A percentile compares a stretch with the other conserved stretches of the same genome.
phyloP scores from a whole-genome alignment of 2,329 filamentous ascomycete species.

The Colletotrichum sublineola region DNA sequence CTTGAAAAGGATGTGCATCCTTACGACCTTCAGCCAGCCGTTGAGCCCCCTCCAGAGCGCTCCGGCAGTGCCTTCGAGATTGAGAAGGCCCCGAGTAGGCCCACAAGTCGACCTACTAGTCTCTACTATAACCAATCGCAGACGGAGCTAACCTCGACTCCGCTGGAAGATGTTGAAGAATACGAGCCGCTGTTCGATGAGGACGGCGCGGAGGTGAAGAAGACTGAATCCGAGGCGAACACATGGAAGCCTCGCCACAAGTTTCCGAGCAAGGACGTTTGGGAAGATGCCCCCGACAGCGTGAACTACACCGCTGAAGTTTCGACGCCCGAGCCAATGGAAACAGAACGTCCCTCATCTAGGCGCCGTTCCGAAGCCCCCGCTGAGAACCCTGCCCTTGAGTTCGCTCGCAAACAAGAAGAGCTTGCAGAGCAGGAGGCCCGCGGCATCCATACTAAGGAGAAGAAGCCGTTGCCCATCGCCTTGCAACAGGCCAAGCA shows the following conservation, averaged over 20 bases:
- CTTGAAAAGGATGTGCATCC: conserved; percentile 78
- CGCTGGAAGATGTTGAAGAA: conserved; percentile 89
- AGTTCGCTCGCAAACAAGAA: conserved; percentile 76
- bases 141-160: conserved; percentile 71
- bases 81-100: conserved; percentile 71
- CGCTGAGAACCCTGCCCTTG: conserved; percentile 67
- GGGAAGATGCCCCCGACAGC: conserved; percentile 95
- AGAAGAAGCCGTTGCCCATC: conserved; percentile 55
- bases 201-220: conserved; percentile 64
- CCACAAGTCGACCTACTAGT: conserved; percentile 74
- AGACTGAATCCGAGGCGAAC: conserved; percentile 56
- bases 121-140: conserved; percentile 69
- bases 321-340: conserved; percentile 76
- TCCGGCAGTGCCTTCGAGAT: conserved; percentile 70
- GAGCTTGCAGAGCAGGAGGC: conserved; percentile 72
- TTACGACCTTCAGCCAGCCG: conserved; percentile 81
- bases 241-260: conserved; percentile 71
- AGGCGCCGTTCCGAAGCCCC: conserved; percentile 46
- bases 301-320: conserved; percentile 85
- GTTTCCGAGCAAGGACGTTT: conserved; percentile 96
- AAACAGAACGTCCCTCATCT: conserved; percentile 55
- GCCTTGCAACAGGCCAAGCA: conserved; percentile 43
- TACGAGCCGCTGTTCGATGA: conserved; percentile 96
- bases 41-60: conserved; percentile 79
- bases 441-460: conserved; percentile 60